These are phyloP conservation scores for Hibiscus tridactylites DNA, from an alignment of 345 rosid species.

Conservation along the genomic window DNA sequence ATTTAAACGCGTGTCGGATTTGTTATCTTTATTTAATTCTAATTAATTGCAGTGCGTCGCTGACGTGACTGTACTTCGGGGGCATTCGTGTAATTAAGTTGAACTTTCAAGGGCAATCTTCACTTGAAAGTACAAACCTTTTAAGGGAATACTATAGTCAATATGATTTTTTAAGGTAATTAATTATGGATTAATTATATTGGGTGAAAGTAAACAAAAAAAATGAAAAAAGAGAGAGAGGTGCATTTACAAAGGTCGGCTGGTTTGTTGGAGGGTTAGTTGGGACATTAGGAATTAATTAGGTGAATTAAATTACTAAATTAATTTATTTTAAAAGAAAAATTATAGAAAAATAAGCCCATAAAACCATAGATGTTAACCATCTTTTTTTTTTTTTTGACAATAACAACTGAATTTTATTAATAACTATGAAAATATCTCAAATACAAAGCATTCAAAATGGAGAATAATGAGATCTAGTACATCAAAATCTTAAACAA, in stretches of 20 bases:
- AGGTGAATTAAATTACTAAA: slow-evolving; percentile 5
- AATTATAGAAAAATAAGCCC: background rate
- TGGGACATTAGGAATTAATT: slow-evolving; percentile 25
- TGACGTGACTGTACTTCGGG: background rate
- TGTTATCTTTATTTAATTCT: slow-evolving; percentile 7
- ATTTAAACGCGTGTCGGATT: slow-evolving; percentile 26
- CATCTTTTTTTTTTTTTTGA: background rate
- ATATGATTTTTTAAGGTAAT: background rate
- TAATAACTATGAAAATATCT: too few relatives aligned
- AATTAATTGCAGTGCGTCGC: slow-evolving; percentile 11
- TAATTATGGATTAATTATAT: slow-evolving; percentile 1
- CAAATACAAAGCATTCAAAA: too few relatives aligned
- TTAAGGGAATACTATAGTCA: background rate
- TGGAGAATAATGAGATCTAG: too few relatives aligned
- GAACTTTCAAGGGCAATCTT: background rate
- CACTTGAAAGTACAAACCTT: background rate
- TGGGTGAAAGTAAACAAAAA: background rate
- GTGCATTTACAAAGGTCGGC: slow-evolving; percentile 29
- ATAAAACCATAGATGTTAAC: background rate
- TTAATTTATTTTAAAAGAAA: background rate
- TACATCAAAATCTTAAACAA: too few relatives aligned
- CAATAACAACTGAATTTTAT: too few relatives aligned
- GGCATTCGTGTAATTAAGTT: background rate
- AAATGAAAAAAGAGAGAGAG: background rate
- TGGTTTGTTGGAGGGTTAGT: slow-evolving; percentile 30